phyloP scores from a whole-genome alignment of 2,329 filamentous ascomycete genomes.

The Cladobotryum protrusum region DNA sequence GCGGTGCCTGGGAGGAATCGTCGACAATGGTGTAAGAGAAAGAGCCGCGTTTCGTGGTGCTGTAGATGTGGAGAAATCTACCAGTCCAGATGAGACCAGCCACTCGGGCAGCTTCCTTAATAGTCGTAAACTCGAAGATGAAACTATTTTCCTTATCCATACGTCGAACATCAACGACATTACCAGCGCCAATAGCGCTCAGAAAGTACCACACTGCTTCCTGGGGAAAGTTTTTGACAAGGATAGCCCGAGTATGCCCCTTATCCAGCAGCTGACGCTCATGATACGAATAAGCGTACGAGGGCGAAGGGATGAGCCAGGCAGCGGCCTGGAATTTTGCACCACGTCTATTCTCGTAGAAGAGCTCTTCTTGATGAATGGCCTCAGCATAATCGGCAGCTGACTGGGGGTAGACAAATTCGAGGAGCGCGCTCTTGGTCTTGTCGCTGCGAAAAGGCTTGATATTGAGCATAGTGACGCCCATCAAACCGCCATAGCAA shows the following conservation, averaged over 20 bases:
- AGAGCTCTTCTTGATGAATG: neutral
- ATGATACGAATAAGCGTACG: neutral
- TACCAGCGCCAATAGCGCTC: conserved; percentile 4
- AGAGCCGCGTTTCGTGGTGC: neutral
- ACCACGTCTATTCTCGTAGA: neutral
- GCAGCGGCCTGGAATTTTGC: neutral
- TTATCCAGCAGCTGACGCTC: neutral
- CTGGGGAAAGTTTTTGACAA: conserved; percentile 15
- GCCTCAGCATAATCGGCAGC: neutral
- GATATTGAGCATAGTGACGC: conserved; percentile 6
- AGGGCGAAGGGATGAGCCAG: conserved; percentile 13
- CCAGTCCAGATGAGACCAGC: neutral
- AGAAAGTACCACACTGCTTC: conserved; percentile 18
- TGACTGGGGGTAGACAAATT: conserved; percentile 13
- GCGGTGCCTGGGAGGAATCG: neutral
- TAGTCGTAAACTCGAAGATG: conserved; percentile 15
- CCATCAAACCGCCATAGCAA: conserved; percentile 12
- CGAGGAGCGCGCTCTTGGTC: conserved; percentile 13
- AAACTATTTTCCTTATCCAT: conserved; percentile 2
- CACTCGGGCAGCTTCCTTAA: conserved; percentile 9
- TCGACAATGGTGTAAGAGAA: neutral
- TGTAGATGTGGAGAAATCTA: neutral
- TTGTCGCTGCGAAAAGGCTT: neutral
- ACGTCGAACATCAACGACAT: conserved; percentile 9
- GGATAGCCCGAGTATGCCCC: conserved; percentile 12